Conservation (phyloP, 2,329 filamentous ascomycete genomes). For the Aspergillus sp. region DNA sequence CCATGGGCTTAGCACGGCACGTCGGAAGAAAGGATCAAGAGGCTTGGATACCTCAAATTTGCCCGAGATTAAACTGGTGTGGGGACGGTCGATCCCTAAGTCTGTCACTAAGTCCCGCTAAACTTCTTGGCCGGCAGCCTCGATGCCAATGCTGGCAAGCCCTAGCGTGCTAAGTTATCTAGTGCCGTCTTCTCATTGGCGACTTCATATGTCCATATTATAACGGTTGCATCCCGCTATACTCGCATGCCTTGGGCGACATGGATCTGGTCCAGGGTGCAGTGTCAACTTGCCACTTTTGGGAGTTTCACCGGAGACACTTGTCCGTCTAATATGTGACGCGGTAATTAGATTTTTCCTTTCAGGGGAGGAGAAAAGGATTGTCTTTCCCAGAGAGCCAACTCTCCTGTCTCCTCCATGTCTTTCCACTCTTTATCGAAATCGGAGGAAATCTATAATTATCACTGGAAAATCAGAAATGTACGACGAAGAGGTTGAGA, state of each 20-base stretch:
- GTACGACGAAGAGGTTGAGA: conserved; percentile 5
- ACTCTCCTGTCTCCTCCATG: neutral
- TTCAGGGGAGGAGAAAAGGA: neutral
- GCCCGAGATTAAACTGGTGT: neutral
- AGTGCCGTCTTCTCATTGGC: neutral
- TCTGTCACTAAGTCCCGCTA: neutral
- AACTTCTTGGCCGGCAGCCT: neutral
- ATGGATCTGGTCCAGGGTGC: neutral
- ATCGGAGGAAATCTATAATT: neutral
- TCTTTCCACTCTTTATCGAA: neutral
- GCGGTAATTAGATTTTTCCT: neutral
- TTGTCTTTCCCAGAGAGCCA: neutral
- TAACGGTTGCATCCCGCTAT: neutral
- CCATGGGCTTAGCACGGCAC: neutral
- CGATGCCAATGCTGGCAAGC: neutral
- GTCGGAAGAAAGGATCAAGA: neutral
- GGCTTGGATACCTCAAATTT: neutral
- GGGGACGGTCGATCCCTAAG: neutral
- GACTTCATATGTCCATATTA: neutral
- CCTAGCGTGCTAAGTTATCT: neutral
- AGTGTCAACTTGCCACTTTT: neutral
- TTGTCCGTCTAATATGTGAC: neutral
- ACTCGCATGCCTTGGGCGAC: neutral
- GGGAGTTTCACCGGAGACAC: neutral
- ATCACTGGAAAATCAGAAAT: neutral